Conservation (phyloP, 163 green algal species). For the Chloromonas sp. region DNA sequence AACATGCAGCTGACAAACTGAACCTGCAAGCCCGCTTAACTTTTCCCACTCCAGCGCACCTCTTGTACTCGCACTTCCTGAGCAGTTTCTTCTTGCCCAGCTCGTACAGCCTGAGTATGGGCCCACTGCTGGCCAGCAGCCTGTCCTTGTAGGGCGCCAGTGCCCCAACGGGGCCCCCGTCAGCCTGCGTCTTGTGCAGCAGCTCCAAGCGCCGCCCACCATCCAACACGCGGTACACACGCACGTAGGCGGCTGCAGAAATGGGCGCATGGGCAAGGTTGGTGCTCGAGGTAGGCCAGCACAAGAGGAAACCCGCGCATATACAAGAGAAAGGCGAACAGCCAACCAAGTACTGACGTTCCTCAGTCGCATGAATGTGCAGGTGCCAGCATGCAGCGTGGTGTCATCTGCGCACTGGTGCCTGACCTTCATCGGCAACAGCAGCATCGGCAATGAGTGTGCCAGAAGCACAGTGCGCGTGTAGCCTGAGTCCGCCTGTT, state of each 20-base stretch:
- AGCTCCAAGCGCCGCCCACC: slow-evolving; percentile 67
- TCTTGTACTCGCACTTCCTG: slow-evolving; percentile 88
- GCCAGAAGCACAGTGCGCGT: too few species aligned
- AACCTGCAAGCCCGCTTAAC: too few species aligned
- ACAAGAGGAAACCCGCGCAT: neutral
- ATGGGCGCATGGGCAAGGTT: neutral
- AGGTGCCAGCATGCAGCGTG: too few species aligned
- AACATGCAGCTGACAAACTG: too few species aligned
- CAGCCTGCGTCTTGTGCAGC: slow-evolving; percentile 84
- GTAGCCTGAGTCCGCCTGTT: too few species aligned
- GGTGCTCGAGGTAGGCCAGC: neutral
- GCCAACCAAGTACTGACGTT: neutral
- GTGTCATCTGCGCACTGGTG: too few species aligned
- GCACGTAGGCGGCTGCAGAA: slow-evolving; percentile 38
- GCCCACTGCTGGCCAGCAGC: slow-evolving; percentile 84
- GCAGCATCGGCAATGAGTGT: too few species aligned
- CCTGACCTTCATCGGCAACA: too few species aligned
- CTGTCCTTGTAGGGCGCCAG: slow-evolving; percentile 81
- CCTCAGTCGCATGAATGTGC: neutral
- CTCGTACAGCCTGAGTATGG: slow-evolving; percentile 85
- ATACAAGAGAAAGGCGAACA: too few species aligned
- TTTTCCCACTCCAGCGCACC: slow-evolving; percentile 14
- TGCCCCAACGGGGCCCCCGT: slow-evolving; percentile 64
- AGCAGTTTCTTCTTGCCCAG: slow-evolving; percentile 94
- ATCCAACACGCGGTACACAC: slow-evolving; percentile 65